A percentile compares a stretch with the other conserved stretches of the same genome.
Evolutionary conservation across 2,329 filamentous ascomycete species (phyloP).

Genomic region (Sphaerostilbella broomeana): DNA sequence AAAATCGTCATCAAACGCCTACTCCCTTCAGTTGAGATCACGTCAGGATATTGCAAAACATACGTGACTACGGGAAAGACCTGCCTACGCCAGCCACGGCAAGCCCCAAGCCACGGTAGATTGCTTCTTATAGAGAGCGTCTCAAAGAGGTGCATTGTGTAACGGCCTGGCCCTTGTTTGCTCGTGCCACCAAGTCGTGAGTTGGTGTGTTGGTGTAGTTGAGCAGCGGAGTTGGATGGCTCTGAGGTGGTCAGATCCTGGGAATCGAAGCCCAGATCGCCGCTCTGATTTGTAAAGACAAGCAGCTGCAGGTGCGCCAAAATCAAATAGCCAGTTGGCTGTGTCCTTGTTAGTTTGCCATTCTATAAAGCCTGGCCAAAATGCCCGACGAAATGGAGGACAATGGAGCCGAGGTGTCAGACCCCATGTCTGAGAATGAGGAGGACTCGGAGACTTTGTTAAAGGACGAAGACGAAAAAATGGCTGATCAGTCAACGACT

Average conservation of each 20-base stretch:
- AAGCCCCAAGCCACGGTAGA: conserved; percentile 13
- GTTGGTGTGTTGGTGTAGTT: conserved; percentile 28
- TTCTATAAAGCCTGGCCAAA: conserved; percentile 45
- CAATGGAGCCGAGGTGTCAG: conserved; percentile 49
- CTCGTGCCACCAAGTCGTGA: conserved; percentile 26
- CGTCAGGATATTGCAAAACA: too few relatives aligned
- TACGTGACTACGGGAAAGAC: too few relatives aligned
- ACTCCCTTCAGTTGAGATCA: too few relatives aligned
- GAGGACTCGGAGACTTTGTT: conserved; percentile 44
- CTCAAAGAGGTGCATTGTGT: conserved; percentile 27
- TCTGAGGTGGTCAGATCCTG: conserved; percentile 21
- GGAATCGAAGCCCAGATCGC: conserved; percentile 27
- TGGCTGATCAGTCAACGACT: conserved; percentile 42
- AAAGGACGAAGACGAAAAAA: conserved; percentile 47
- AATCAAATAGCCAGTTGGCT: conserved; percentile 8
- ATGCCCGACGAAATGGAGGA: conserved; percentile 51
- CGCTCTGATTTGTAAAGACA: conserved; percentile 23
- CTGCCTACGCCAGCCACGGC: conserved; percentile 2
- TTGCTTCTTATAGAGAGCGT: conserved; percentile 16
- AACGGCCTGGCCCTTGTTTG: conserved; percentile 21
- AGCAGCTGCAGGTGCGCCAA: conserved; percentile 8
- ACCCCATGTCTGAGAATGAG: conserved; percentile 53
- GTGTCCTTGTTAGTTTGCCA: conserved; percentile 21
- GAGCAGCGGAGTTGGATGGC: conserved; percentile 25
- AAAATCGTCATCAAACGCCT: too few relatives aligned